These are phyloP conservation scores for Tricholoma furcatifolium DNA, from an alignment of 768 basidiomycete genomes.

Conservation along the genomic window DNA sequence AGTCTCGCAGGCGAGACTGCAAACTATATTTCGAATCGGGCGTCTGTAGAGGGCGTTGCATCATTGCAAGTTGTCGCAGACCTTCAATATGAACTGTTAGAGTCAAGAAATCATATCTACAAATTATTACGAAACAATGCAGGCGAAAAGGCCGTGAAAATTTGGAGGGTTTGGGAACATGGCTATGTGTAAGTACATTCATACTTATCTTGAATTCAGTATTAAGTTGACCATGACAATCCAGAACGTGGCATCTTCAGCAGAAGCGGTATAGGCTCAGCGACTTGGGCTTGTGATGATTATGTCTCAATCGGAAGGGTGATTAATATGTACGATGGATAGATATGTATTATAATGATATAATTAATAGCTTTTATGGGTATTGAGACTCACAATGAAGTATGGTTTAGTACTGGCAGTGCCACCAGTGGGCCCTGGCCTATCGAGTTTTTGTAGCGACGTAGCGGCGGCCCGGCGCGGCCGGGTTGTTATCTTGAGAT, in stretches of 20 bases:
- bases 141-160: background rate
- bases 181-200: slow-evolving; percentile 11
- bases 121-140: background rate
- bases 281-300: slow-evolving; percentile 3
- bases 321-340: too few relatives aligned
- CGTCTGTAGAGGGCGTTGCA: slow-evolving; percentile 4
- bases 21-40: slow-evolving; percentile 14
- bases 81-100: slow-evolving; percentile 10
- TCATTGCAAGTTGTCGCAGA: slow-evolving; percentile 9
- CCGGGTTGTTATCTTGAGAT: too few relatives aligned
- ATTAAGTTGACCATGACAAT: background rate
- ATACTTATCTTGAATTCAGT: background rate
- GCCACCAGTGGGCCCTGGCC: too few relatives aligned
- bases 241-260: slow-evolving; percentile 6
- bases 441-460: too few relatives aligned
- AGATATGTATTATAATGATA: too few relatives aligned
- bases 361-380: too few relatives aligned
- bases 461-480: too few relatives aligned
- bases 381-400: too few relatives aligned
- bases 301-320: too few relatives aligned
- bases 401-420: too few relatives aligned
- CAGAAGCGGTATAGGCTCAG: slow-evolving; percentile 3
- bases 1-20: slow-evolving; percentile 15
- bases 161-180: slow-evolving; percentile 8
- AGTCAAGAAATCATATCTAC: slow-evolving; percentile 2